phyloP scores from a whole-genome alignment of 1,139 yeast species.

The Blastobotrys capitulatus region DNA sequence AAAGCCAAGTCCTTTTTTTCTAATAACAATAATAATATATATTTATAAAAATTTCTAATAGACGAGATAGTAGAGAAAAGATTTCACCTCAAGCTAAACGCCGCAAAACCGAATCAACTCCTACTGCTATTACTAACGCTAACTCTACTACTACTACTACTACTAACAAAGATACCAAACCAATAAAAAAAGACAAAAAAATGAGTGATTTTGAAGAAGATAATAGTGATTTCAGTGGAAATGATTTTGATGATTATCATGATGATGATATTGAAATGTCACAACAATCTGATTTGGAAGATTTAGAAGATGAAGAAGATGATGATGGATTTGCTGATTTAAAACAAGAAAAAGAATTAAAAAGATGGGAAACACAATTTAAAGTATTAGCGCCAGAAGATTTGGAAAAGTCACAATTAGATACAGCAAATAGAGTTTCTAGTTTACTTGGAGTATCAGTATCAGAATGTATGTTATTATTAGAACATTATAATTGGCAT shows the following conservation, averaged over 20 bases:
- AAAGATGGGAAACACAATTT: conserved; percentile 27
- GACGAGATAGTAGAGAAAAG: too few species aligned
- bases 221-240: conserved; percentile 21
- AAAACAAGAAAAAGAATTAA: conserved; percentile 16
- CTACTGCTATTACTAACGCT: too few species aligned
- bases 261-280: conserved; percentile 19
- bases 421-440: conserved; percentile 29
- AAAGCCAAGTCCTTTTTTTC: too few species aligned
- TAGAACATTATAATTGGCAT: conserved; percentile 68
- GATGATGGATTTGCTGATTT: conserved; percentile 15
- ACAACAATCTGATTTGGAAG: conserved; percentile 21
- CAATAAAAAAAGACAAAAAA: background rate
- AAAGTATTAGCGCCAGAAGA: conserved; percentile 28
- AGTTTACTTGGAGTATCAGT: conserved; percentile 36
- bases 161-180: too few species aligned
- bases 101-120: too few species aligned
- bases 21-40: too few species aligned
- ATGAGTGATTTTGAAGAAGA: conserved; percentile 1
- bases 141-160: too few species aligned
- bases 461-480: conserved; percentile 46
- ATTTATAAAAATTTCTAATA: too few species aligned
- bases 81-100: background rate
- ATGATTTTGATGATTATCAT: conserved; percentile 21
- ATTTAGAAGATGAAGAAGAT: conserved; percentile 6
- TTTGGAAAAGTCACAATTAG: conserved; percentile 26